Evolutionary conservation across 345 rosid species (phyloP).

Genomic region (Linum usitatissimum): DNA sequence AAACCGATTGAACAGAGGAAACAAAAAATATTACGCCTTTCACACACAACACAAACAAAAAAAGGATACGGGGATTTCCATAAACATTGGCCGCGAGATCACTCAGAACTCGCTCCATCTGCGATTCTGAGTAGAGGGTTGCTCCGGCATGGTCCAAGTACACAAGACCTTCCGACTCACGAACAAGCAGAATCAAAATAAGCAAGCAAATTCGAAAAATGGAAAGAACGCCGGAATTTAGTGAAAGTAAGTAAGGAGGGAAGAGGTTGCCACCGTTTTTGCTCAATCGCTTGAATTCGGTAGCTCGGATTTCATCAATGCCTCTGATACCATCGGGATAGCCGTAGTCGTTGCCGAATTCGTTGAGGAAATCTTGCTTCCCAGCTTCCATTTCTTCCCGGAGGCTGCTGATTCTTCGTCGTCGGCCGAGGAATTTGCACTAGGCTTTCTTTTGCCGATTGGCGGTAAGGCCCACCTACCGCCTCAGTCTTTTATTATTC

Average conservation of each 20-base stretch:
- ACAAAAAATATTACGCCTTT: background rate
- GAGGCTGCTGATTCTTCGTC: background rate
- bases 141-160: conserved; percentile 97
- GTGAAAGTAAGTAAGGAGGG: background rate
- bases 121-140: conserved; percentile 85
- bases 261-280: conserved; percentile 21
- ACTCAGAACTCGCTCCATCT: conserved; percentile 72
- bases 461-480: too few relatives aligned
- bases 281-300: conserved; percentile 74
- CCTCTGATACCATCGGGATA: conserved; percentile 64
- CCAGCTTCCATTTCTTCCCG: conserved; percentile 12
- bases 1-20: too few relatives aligned
- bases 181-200: background rate
- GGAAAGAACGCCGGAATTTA: background rate
- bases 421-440: background rate
- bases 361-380: conserved; percentile 53
- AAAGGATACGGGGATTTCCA: conserved; percentile 96
- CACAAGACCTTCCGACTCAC: conserved; percentile 41
- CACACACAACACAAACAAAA: background rate
- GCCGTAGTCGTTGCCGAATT: conserved; percentile 66
- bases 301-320: conserved; percentile 61
- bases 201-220: background rate
- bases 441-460: background rate
- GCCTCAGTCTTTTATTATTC: too few relatives aligned
- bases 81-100: conserved; percentile 51